Evolutionary conservation across 2,329 filamentous ascomycete species (phyloP).

Genomic region (Lithohypha guttulata): DNA sequence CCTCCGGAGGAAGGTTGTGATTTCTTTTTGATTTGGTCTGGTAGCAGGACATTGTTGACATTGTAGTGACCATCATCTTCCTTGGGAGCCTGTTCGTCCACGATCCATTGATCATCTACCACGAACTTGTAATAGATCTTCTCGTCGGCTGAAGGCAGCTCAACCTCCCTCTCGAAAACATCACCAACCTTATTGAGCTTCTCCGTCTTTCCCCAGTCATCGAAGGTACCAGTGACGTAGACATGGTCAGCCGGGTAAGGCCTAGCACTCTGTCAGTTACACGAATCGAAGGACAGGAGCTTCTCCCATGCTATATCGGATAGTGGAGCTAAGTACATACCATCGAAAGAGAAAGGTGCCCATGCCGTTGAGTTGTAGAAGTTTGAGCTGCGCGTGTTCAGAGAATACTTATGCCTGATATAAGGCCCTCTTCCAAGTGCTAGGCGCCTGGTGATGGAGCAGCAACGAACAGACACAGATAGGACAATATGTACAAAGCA

Average conservation of each 20-base stretch:
- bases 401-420: too few relatives aligned
- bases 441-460: too few relatives aligned
- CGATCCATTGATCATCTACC: slow-evolving; percentile 83
- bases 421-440: too few relatives aligned
- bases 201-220: slow-evolving; percentile 82
- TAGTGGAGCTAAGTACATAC: too few relatives aligned
- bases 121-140: slow-evolving; percentile 99
- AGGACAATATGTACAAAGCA: too few relatives aligned
- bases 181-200: slow-evolving; percentile 66
- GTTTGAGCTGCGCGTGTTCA: too few relatives aligned
- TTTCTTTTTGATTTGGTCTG: slow-evolving; percentile 51
- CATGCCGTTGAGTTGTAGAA: neutral
- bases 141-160: slow-evolving; percentile 51
- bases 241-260: slow-evolving; percentile 74
- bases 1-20: slow-evolving; percentile 7
- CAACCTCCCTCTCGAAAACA: slow-evolving; percentile 69
- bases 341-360: neutral
- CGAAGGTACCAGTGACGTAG: slow-evolving; percentile 91
- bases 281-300: too few relatives aligned
- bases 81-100: slow-evolving; percentile 67
- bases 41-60: slow-evolving; percentile 82
- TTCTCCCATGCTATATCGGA: too few relatives aligned
- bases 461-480: too few relatives aligned
- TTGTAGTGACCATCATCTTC: slow-evolving; percentile 76
- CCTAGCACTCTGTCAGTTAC: slow-evolving; percentile 46